Conservation (phyloP, 305 asterid species). For the Solanum hybrid region DNA sequence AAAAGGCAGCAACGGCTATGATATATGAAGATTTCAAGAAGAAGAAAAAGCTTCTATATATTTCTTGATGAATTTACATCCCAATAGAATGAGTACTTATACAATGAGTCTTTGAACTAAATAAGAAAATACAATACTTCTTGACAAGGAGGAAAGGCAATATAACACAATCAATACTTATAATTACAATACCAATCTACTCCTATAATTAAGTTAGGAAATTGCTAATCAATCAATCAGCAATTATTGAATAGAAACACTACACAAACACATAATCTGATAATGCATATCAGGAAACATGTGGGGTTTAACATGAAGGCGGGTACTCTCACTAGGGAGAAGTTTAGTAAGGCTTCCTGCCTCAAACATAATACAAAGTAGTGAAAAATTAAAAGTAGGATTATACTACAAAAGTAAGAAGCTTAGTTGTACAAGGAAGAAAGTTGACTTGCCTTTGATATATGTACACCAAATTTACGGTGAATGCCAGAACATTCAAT, state of each 20-base stretch:
- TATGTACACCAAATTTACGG: conserved; percentile 91
- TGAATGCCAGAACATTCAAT: conserved; percentile 92
- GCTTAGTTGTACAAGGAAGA: neutral
- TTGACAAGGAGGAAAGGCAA: neutral
- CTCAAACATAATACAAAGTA: neutral
- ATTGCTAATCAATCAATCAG: neutral
- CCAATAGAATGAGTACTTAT: neutral
- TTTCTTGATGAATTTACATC: neutral
- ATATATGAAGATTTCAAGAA: neutral
- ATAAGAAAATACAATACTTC: neutral
- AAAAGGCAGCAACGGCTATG: neutral
- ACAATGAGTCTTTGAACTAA: neutral
- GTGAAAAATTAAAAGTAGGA: neutral
- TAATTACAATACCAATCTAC: neutral
- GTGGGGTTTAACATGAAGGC: neutral
- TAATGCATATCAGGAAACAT: neutral
- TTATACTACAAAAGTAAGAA: neutral
- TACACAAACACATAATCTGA: neutral
- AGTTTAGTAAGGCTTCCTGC: neutral
- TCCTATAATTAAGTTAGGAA: neutral
- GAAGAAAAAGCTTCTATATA: neutral
- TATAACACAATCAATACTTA: neutral
- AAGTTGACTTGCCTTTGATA: conserved; percentile 70
- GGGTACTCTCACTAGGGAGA: neutral
- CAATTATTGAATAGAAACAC: neutral